Evolutionary conservation across 2,329 filamentous ascomycete genomes (phyloP), one percentile per base, ranked within the genome.

Genomic region (Elsinoe australis): DNA sequence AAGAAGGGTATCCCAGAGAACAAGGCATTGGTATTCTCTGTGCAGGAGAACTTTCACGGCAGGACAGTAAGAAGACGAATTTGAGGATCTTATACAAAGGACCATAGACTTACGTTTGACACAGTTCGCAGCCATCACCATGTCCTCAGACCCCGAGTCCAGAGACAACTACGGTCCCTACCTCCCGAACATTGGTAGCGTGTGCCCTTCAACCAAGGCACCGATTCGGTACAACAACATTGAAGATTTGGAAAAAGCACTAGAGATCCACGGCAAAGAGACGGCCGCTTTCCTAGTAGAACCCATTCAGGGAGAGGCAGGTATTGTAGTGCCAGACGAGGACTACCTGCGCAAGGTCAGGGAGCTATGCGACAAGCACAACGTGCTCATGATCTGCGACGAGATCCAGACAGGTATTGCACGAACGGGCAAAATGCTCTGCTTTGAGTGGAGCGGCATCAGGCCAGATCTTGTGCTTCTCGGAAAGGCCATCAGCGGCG

Each of bases 381-480:
- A 95, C 55, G 88, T 94, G 31, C 80, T 98, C 39, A 72, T 98
- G 63, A 96, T 98, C 67, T 94, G 87, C 67, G 92, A 98, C 65
- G 92, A 98, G 75, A 95, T 98, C 60, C 92, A 98, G 71, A 98
- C 92, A 4, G 90, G 90, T 56, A 95, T 98, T 63, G 92, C 88
- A 48, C 83, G 92, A 54, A 98, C 92, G 14, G 92, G 92, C 47
- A 86, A 85, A 62, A 85, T 98, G 72, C 80, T 98, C 48, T 95
- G 88, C 75, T 84, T 86, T 61, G 81, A 98, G 69, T 96, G 92
- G 89, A 83, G 86, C 49, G 85, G 83, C 57, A 88, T 98, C 73
- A 94, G 90, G 73, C 92, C 90, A 31, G 92, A 98, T 64, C 77
- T 98, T 61, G 84, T 98, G 18, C 83, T 94, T 39, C 80, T 98